phyloP scores from a whole-genome alignment of 257 asterid genomes.

The Nicotiana paniculata region DNA sequence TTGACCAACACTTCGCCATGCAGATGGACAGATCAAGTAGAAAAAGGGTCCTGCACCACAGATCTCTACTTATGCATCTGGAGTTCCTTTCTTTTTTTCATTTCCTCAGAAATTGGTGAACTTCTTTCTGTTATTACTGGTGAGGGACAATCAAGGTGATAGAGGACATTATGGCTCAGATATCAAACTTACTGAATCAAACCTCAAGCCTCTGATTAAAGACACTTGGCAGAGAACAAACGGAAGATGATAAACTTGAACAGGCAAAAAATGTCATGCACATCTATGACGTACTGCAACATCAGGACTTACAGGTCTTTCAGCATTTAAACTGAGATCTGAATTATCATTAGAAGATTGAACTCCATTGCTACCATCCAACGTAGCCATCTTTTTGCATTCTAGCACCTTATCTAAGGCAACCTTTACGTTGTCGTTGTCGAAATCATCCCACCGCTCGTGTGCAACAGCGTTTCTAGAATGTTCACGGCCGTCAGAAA shows the following conservation, averaged over 20 bases:
- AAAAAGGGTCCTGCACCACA: not conserved
- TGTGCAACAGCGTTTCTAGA: conserved; percentile 15
- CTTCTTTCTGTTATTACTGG: not conserved
- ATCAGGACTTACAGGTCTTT: conserved; percentile 34
- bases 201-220: not conserved
- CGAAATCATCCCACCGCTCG: conserved; percentile 65
- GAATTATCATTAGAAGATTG: conserved; percentile 15
- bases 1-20: not conserved
- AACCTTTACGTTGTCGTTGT: conserved; percentile 39
- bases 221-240: not conserved
- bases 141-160: not conserved
- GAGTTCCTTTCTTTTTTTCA: not conserved
- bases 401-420: conserved; percentile 60
- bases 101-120: not conserved
- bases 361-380: conserved; percentile 28
- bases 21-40: not conserved
- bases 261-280: not conserved
- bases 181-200: not conserved
- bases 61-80: not conserved
- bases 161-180: not conserved
- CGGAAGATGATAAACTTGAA: not conserved
- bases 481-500: conserved; percentile 17
- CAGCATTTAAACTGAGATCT: not conserved
- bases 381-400: conserved; percentile 42
- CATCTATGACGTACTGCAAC: not conserved